Evolutionary conservation across 768 basidiomycete species (phyloP).

Genomic region (Auriculariales sp.): DNA sequence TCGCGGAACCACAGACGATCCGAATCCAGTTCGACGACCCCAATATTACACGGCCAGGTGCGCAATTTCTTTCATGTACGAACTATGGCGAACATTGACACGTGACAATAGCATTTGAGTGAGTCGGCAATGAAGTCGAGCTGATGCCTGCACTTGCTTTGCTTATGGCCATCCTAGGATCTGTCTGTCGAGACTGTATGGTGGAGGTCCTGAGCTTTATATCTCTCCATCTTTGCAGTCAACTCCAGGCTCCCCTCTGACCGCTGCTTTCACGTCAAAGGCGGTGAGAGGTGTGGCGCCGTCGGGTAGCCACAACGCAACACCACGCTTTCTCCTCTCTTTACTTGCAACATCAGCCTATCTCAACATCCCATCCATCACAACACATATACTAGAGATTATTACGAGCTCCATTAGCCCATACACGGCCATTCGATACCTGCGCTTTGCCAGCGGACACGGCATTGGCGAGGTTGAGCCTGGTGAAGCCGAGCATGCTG

Average conservation of each 20-base stretch:
- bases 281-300: slow-evolving; percentile 22
- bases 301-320: slow-evolving; percentile 50
- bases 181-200: slow-evolving; percentile 77
- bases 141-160: no score
- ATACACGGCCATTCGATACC: slow-evolving; percentile 57
- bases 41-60: slow-evolving; percentile 80
- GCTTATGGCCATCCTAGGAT: slow-evolving; percentile 41
- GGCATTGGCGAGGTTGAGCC: slow-evolving; percentile 30
- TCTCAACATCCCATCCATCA: slow-evolving; percentile 64
- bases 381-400: slow-evolving; percentile 57
- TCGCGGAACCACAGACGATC: slow-evolving; percentile 35
- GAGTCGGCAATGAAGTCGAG: slow-evolving; percentile 20
- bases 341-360: slow-evolving; percentile 79
- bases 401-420: slow-evolving; percentile 69
- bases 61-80: slow-evolving; percentile 11
- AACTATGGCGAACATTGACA: slow-evolving; percentile 7
- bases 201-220: slow-evolving; percentile 64
- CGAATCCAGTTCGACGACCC: slow-evolving; percentile 65
- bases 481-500: slow-evolving; percentile 38
- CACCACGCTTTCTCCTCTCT: slow-evolving; percentile 71
- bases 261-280: slow-evolving; percentile 37
- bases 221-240: slow-evolving; percentile 53
- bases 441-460: slow-evolving; percentile 68
- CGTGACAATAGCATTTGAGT: slow-evolving; percentile 69
- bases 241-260: slow-evolving; percentile 52